A percentile compares a stretch with the other conserved stretches of the same genome.
These are phyloP conservation scores for Bothriochloa decipiens DNA, from an alignment of 176 grass and related monocot genomes.

Conservation along the genomic window DNA sequence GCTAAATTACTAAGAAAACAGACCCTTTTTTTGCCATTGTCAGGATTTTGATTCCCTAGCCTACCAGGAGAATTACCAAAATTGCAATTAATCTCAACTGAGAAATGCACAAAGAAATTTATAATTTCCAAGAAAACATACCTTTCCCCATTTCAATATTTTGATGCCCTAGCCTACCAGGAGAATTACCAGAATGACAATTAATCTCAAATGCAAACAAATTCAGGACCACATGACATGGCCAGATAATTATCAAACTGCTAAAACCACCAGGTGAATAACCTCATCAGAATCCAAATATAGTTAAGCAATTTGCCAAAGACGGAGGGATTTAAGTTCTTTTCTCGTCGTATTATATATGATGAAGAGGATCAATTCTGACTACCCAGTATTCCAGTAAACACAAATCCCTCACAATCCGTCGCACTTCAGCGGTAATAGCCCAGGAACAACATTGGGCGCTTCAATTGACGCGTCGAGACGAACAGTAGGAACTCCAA, in stretches of 20 bases:
- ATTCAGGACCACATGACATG: background rate
- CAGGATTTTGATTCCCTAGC: background rate
- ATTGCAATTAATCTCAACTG: background rate
- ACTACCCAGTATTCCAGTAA: background rate
- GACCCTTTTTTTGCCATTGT: background rate
- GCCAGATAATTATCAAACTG: background rate
- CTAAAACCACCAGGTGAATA: background rate
- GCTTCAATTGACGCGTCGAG: background rate
- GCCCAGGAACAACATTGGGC: background rate
- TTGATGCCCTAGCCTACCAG: background rate
- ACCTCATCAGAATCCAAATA: background rate
- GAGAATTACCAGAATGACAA: background rate
- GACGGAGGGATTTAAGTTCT: background rate
- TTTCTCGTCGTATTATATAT: background rate
- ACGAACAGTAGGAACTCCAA: background rate
- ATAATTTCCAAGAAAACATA: background rate
- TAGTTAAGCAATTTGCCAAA: too few species aligned
- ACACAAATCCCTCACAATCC: background rate
- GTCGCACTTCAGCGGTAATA: too few species aligned
- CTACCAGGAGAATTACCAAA: background rate
- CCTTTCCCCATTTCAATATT: background rate
- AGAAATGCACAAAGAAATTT: background rate
- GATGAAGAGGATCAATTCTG: background rate
- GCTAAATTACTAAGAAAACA: background rate
- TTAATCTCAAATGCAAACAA: background rate